Evolutionary conservation across 2,329 filamentous ascomycete species (phyloP), one percentile per base, ranked within the genome.

Genomic region (Penicillium brevicompactum): DNA sequence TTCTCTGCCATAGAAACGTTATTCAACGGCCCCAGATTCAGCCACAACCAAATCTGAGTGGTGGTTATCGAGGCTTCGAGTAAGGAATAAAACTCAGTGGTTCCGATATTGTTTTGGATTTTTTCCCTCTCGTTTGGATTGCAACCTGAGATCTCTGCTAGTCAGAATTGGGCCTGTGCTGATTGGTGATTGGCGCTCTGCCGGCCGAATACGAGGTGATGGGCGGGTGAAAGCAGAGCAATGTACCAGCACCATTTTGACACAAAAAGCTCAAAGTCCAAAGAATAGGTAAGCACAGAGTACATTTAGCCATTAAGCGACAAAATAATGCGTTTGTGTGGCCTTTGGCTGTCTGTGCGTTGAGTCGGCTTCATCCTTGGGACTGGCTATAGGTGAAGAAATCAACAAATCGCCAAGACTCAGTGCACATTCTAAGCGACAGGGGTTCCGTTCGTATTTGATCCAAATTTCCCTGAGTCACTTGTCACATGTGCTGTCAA

Each of bases 181-280:
- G 22, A 9, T 45, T 16, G 24, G 14, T 53, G 50, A 56, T 56
- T 56, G 54, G 54, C 38, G 41, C 32, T 30, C 24, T 31, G 37
- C 27, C 40, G 41, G 38, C 46, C 50, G 55, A 47, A 57, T 50
- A 54, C 50, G 55, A 57, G 46, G 46, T 48, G 21, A 32, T 34
- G 30, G 14, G 9, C 37, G 4, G 9, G 14, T 13, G 4, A 24
- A 47, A n/a, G n/a, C 45, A 48, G 14, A 24, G 34, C 16, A 43
- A 43, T 4, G 16, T 30, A 16, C 34, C 22, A 43, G 6, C 14
- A 51, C 18, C 9, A 10, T 13, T 16, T 22, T n/a, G 7, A 16
- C 9, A 41, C n/a, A 34, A 34, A 34, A 10, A 2, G 24, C n/a
- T 14, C 13, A 34, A 34, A 34, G 31, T 4, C 4, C 31, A 31